Evolutionary conservation across 1,139 yeast genomes (phyloP).

Genomic region (Starmera stellimalicola): DNA sequence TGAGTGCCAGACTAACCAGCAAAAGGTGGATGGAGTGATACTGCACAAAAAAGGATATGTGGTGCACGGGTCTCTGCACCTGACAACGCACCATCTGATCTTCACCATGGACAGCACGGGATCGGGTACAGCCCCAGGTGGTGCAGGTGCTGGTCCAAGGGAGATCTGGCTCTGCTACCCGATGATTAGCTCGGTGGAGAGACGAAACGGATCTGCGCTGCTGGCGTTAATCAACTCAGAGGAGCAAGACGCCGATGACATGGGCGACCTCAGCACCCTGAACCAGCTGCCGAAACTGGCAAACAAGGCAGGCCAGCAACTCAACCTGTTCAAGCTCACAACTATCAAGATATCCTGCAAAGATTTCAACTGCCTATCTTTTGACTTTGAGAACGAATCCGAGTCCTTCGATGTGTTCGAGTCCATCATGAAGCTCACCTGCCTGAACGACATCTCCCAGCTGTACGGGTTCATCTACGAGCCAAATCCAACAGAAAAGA

Average conservation of each 20-base stretch:
- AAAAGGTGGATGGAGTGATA: conserved; percentile 53
- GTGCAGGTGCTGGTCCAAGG: conserved; percentile 28
- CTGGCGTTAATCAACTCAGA: conserved; percentile 7
- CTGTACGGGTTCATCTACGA: conserved; percentile 64
- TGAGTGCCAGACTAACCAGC: conserved; percentile 1
- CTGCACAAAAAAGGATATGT: conserved; percentile 63
- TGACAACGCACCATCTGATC: conserved; percentile 82
- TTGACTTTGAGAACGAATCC: conserved; percentile 56
- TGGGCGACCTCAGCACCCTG: conserved; percentile 5
- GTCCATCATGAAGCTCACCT: conserved; percentile 58
- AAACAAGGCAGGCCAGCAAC: conserved; percentile 19
- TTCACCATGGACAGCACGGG: conserved; percentile 36
- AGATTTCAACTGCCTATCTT: conserved; percentile 78
- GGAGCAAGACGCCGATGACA: conserved; percentile 3
- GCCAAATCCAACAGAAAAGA: conserved; percentile 48
- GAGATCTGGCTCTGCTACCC: conserved; percentile 96
- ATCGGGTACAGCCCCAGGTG: too few relatives aligned
- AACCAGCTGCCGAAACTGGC: conserved; percentile 17
- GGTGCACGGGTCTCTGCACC: conserved; percentile 58
- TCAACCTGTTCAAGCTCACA: conserved; percentile 39
- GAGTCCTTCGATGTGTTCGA: conserved; percentile 66
- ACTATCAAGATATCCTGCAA: conserved; percentile 64
- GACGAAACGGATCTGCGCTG: conserved; percentile 33
- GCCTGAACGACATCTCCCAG: conserved; percentile 41
- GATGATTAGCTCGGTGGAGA: conserved; percentile 58